A percentile compares a stretch with the other conserved stretches of the same genome.
Evolutionary conservation across 2,329 filamentous ascomycete species (phyloP).

Genomic region (Magnaporthiopsis incrustans): DNA sequence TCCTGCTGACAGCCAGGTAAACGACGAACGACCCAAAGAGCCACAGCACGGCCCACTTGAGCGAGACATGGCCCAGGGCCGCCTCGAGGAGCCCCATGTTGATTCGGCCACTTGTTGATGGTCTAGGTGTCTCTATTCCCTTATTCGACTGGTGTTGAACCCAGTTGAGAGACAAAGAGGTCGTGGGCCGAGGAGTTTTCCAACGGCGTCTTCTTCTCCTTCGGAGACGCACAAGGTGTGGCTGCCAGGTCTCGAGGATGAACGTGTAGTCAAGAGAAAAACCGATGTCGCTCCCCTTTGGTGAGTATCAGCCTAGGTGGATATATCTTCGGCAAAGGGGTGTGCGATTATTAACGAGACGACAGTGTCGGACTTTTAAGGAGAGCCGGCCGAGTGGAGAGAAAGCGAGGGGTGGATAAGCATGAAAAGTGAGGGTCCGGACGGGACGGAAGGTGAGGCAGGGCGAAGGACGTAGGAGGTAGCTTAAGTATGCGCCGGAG

Average conservation of each 20-base stretch:
- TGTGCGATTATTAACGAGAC: neutral
- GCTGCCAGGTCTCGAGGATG: too few relatives aligned
- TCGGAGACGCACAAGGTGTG: too few relatives aligned
- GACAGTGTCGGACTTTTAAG: neutral
- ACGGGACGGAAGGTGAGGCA: neutral
- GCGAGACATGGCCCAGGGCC: slow-evolving; percentile 34
- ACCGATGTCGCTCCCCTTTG: too few relatives aligned
- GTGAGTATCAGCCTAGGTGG: too few relatives aligned
- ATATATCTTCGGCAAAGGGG: neutral
- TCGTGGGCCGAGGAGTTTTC: neutral
- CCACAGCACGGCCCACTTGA: slow-evolving; percentile 29
- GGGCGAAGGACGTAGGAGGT: neutral
- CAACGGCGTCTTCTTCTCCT: neutral
- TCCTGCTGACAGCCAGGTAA: slow-evolving; percentile 26
- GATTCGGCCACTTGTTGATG: neutral
- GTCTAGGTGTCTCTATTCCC: too few relatives aligned
- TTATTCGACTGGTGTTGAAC: neutral
- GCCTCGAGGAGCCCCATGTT: slow-evolving; percentile 44
- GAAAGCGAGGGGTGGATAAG: too few relatives aligned
- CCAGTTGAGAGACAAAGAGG: neutral
- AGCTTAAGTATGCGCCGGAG: neutral
- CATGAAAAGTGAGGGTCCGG: neutral
- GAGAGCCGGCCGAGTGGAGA: neutral
- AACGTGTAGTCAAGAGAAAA: neutral
- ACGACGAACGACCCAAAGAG: slow-evolving; percentile 28